Evolutionary conservation across 2,329 filamentous ascomycete genomes (phyloP).

Genomic region (Stemphylium lycopersici): DNA sequence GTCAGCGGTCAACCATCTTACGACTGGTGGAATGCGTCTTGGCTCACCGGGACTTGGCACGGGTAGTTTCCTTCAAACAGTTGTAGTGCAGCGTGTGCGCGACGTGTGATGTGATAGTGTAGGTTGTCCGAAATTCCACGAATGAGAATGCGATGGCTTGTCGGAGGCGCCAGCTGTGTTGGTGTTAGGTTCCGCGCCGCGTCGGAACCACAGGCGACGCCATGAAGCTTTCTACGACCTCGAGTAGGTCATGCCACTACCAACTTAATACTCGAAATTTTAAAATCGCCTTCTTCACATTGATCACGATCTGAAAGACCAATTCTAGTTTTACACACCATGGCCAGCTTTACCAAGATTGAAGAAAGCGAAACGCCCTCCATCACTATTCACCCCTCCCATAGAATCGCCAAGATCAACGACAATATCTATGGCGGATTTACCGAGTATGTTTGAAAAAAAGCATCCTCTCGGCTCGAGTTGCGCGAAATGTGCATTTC

Average conservation of each 20-base stretch:
- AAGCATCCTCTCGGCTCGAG: background rate
- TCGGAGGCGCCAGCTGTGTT: conserved; percentile 6
- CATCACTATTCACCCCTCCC: conserved; percentile 68
- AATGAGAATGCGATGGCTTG: background rate
- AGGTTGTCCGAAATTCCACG: conserved; percentile 6
- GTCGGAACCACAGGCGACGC: conserved; percentile 8
- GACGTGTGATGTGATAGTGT: background rate
- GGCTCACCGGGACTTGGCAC: background rate
- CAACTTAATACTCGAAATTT: background rate
- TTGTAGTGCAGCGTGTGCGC: background rate
- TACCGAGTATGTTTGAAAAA: conserved; percentile 67
- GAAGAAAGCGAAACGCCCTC: conserved; percentile 64
- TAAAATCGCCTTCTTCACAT: background rate
- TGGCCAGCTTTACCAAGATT: conserved; percentile 77
- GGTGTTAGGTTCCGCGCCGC: conserved; percentile 13
- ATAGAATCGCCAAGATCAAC: conserved; percentile 75
- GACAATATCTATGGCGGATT: conserved; percentile 85
- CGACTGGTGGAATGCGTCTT: conserved; percentile 16
- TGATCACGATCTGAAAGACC: background rate
- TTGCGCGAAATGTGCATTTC: background rate
- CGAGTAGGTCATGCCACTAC: conserved; percentile 10
- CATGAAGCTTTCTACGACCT: conserved; percentile 18
- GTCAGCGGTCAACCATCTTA: background rate
- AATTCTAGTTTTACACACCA: conserved; percentile 40
- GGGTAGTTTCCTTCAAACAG: conserved; percentile 4